A percentile compares a stretch with the other conserved stretches of the same genome.
Evolutionary conservation across 2,329 filamentous ascomycete genomes (phyloP).

Genomic region (Exophiala lecanii-corni): DNA sequence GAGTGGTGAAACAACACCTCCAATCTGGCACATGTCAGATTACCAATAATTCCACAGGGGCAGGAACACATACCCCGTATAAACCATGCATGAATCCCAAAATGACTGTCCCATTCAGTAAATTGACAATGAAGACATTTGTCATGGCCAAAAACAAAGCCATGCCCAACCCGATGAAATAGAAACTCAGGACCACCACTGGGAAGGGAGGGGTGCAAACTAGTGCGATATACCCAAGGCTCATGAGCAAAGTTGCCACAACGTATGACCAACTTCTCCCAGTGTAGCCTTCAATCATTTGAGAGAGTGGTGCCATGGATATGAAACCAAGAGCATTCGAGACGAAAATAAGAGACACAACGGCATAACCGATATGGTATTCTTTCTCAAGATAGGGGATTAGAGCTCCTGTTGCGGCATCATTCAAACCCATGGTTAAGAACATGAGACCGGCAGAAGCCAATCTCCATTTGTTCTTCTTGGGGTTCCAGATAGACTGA

Average conservation of each 20-base stretch:
- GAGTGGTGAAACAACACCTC: constrained; percentile 62
- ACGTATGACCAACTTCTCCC: constrained; percentile 63
- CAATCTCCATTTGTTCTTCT: constrained; percentile 68
- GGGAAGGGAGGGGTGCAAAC: constrained; percentile 66
- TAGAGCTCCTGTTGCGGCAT: constrained; percentile 70
- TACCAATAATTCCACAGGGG: not conserved
- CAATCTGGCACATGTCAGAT: constrained; percentile 37
- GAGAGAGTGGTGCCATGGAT: constrained; percentile 64
- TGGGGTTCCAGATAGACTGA: constrained; percentile 27
- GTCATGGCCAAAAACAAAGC: constrained; percentile 51
- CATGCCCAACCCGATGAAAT: constrained; percentile 56
- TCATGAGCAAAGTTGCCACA: constrained; percentile 53
- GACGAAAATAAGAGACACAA: constrained; percentile 79
- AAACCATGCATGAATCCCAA: constrained; percentile 37
- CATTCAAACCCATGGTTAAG: constrained; percentile 67
- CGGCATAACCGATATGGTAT: constrained; percentile 70
- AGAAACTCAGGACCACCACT: constrained; percentile 62
- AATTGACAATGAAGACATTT: constrained; percentile 54
- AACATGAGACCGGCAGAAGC: constrained; percentile 60
- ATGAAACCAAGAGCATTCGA: constrained; percentile 74
- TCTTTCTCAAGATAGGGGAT: constrained; percentile 76
- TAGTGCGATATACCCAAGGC: constrained; percentile 60
- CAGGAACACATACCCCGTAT: constrained; percentile 38
- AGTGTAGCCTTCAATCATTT: constrained; percentile 56
- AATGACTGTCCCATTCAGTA: constrained; percentile 48